Conservation (phyloP, 129 eudicot species). For the Erigeron canadensis region DNA sequence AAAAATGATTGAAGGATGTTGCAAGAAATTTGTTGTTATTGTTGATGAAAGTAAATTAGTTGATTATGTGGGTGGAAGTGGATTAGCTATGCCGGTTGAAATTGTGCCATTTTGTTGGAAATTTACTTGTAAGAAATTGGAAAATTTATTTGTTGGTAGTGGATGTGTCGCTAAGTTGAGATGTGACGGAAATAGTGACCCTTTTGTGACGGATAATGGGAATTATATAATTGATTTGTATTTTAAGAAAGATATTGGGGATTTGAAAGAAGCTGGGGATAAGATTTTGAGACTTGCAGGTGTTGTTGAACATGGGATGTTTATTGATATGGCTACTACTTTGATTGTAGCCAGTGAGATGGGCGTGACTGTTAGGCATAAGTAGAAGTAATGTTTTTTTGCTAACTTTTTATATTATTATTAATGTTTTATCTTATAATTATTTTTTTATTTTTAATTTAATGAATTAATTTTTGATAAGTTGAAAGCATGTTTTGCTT, state of each 20-base stretch:
- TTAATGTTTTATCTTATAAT: too few species aligned
- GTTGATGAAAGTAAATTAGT: background rate
- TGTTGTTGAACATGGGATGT: background rate
- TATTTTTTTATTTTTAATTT: too few species aligned
- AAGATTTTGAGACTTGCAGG: background rate
- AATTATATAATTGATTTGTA: background rate
- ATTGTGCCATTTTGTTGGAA: background rate
- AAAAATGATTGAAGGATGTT: background rate
- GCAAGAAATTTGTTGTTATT: background rate
- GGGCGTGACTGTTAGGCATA: too few species aligned
- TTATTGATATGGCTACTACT: too few species aligned
- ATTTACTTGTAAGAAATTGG: background rate
- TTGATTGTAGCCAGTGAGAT: too few species aligned
- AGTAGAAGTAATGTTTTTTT: too few species aligned
- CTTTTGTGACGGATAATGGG: background rate
- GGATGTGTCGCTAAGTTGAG: background rate
- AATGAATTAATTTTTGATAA: too few species aligned
- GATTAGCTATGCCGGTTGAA: background rate
- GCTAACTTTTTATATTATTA: too few species aligned
- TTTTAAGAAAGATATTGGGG: constrained; percentile 8
- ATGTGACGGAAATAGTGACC: background rate
- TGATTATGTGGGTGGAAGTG: background rate
- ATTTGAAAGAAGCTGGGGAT: too few species aligned
- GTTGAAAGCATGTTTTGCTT: too few species aligned
- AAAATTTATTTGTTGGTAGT: background rate